A percentile compares a stretch with the other conserved stretches of the same genome.
phyloP scores from a whole-genome alignment of 83 land plant genomes.

The Diphasiastrum complanatum region DNA sequence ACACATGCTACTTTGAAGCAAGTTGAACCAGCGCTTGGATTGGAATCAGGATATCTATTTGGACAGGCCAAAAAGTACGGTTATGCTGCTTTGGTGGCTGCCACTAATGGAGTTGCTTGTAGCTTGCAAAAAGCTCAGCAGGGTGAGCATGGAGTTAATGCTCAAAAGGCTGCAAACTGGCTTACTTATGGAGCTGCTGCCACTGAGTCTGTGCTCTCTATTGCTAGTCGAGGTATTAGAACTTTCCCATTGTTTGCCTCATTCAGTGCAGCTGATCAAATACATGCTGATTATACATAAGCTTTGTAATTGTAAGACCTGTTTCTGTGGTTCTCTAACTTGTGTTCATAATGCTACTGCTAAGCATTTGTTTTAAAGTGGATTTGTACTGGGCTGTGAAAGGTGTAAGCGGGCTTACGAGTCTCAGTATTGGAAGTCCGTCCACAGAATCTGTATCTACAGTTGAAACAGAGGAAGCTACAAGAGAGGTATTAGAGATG shows the following conservation, averaged over 20 bases:
- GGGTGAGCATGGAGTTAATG: not conserved
- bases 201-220: no score
- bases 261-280: no score
- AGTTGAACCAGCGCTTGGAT: not conserved
- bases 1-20: not conserved
- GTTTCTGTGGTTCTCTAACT: not conserved
- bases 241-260: no score
- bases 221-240: no score
- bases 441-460: not conserved
- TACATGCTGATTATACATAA: no score
- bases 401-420: not conserved
- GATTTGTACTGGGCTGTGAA: not conserved
- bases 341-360: not conserved
- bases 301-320: not conserved
- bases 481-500: not conserved
- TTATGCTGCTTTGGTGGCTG: conserved; percentile 8
- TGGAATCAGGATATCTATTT: not conserved
- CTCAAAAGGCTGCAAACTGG: conserved; percentile 6
- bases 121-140: not conserved
- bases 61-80: conserved; percentile 6
- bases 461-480: not conserved
- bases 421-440: not conserved
- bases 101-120: not conserved
- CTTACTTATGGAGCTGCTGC: no score
- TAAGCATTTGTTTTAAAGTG: not conserved